Evolutionary conservation across 305 asterid genomes (phyloP).

Genomic region (Fraxinus velutina): DNA sequence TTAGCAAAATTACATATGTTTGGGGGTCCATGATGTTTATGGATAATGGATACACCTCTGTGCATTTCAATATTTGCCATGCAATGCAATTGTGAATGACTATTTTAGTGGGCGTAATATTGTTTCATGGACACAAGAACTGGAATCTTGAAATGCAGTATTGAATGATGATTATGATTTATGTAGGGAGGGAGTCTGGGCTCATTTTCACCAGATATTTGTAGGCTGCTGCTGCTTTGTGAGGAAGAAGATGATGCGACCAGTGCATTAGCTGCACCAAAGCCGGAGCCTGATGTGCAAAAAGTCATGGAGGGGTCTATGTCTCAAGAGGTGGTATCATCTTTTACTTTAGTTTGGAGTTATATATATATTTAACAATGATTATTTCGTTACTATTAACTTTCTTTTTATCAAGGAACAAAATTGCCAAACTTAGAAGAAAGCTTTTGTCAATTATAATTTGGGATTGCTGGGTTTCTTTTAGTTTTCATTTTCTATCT

Average conservation of each 20-base stretch:
- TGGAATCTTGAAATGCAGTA: constrained; percentile 14
- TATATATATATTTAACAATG: not conserved
- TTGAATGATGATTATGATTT: constrained; percentile 22
- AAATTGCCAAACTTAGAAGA: not conserved
- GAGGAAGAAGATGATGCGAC: constrained; percentile 99
- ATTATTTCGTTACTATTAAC: not conserved
- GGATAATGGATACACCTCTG: not conserved
- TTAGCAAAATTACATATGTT: not conserved
- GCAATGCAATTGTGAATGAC: not conserved
- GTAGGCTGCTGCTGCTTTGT: constrained; percentile 72
- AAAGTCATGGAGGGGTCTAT: constrained; percentile 46
- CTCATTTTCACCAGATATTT: constrained; percentile 68
- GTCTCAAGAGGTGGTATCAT: constrained; percentile 56
- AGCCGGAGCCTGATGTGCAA: constrained; percentile 72
- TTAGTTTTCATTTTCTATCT: not conserved
- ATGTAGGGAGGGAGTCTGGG: constrained; percentile 80
- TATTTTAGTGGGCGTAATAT: not conserved
- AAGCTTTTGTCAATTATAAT: not conserved
- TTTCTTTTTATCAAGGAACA: not conserved
- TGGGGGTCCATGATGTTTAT: constrained; percentile 1
- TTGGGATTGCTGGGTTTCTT: not conserved
- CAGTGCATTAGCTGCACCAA: constrained; percentile 78
- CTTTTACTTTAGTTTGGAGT: not conserved
- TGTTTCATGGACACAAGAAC: constrained; percentile 8
- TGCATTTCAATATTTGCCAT: constrained; percentile 2